These are phyloP conservation scores for Trametes coccinea DNA, from an alignment of 768 basidiomycete species.

Conservation along the genomic window DNA sequence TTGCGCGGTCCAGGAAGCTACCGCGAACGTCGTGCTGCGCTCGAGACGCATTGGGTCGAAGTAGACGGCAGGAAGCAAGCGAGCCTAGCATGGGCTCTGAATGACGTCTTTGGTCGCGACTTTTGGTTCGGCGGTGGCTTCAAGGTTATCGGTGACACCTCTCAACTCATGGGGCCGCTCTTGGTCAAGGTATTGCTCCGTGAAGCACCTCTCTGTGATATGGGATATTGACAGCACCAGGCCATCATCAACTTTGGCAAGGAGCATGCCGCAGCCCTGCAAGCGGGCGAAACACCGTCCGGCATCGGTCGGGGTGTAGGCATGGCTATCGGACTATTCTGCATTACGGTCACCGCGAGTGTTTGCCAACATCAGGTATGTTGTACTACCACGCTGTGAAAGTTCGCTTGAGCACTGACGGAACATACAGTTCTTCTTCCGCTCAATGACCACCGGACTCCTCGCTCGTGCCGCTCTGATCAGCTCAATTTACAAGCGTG, in stretches of 20 bases:
- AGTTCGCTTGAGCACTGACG: background rate
- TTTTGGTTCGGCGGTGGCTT: conserved; percentile 67
- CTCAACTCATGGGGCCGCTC: conserved; percentile 63
- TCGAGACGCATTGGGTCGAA: conserved; percentile 48
- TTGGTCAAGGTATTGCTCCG: conserved; percentile 48
- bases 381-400: conserved; percentile 2
- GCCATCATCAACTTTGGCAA: conserved; percentile 63
- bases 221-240: conserved; percentile 29
- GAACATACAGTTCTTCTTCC: conserved; percentile 62
- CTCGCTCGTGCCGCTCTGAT: conserved; percentile 67
- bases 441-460: conserved; percentile 66
- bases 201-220: background rate
- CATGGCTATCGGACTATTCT: conserved; percentile 57
- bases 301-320: conserved; percentile 57
- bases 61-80: conserved; percentile 46
- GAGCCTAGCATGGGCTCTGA: conserved; percentile 60
- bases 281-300: conserved; percentile 36
- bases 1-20: conserved; percentile 19
- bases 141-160: conserved; percentile 64
- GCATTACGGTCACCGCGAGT: conserved; percentile 49
- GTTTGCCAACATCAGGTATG: conserved; percentile 63
- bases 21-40: conserved; percentile 28
- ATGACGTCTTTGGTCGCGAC: conserved; percentile 54
- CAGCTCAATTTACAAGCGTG: conserved; percentile 68
- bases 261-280: conserved; percentile 42